phyloP scores from a whole-genome alignment of 768 basidiomycete species.

The Kwoniella dejecticola region DNA sequence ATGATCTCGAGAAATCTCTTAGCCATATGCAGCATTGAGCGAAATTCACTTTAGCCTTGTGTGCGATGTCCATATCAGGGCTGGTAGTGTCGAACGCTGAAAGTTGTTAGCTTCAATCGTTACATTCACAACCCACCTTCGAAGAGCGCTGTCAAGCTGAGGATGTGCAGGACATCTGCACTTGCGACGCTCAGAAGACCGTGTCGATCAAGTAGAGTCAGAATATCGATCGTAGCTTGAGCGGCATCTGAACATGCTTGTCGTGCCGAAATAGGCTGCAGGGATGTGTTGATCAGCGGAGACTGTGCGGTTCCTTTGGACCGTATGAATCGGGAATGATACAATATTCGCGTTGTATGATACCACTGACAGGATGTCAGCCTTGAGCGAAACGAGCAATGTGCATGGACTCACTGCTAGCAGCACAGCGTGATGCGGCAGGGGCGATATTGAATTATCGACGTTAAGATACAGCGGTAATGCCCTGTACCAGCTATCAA shows the following conservation, averaged over 20 bases:
- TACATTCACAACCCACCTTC: constrained; percentile 24
- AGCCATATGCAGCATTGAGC: constrained; percentile 47
- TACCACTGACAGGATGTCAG: constrained; percentile 35
- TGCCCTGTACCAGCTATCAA: constrained; percentile 28
- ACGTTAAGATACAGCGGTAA: constrained; percentile 26
- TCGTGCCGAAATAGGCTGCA: constrained; percentile 15
- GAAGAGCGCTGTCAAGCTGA: constrained; percentile 43
- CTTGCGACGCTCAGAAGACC: constrained; percentile 32
- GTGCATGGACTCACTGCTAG: constrained; percentile 27
- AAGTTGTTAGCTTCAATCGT: background rate
- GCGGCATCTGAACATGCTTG: constrained; percentile 40
- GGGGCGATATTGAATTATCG: constrained; percentile 25
- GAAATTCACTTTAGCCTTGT: constrained; percentile 37
- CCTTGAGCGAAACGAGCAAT: background rate
- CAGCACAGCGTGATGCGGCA: constrained; percentile 41
- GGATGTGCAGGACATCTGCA: constrained; percentile 43
- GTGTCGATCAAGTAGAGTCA: constrained; percentile 30
- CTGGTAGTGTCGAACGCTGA: constrained; percentile 40
- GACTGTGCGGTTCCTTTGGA: background rate
- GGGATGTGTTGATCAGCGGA: constrained; percentile 4
- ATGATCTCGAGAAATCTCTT: constrained; percentile 36
- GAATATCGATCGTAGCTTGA: constrained; percentile 34
- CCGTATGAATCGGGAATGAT: constrained; percentile 37
- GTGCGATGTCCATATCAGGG: constrained; percentile 24
- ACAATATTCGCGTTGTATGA: constrained; percentile 36